Base-by-base conservation (phyloP, 2,329 filamentous ascomycete genomes). In the Plenodomus tracheiphilus region DNA sequence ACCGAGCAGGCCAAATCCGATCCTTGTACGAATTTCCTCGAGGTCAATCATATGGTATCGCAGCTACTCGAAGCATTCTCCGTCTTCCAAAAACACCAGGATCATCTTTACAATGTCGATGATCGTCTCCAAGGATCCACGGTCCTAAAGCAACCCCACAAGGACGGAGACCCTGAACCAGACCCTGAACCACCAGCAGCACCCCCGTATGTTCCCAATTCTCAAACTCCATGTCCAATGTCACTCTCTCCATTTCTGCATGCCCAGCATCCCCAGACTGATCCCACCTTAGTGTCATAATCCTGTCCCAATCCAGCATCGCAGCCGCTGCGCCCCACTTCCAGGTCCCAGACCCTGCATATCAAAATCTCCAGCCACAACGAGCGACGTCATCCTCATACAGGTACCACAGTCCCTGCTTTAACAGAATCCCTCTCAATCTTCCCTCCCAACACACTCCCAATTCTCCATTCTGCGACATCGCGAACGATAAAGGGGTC, bases 131-230 rank as follows among this genome's bases (percentile, higher is more conserved):
- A 32, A 11, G 28, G 6, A 15, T 15, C 9, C 28, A 8, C 4
- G 15, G 16, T 22, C 11, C 22, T 28, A 41, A 38, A 36, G 11
- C 32, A 28, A 9, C 4, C 9, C 16, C 21, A 22, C 17, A 19
- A 16, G n/a, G 21, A 49, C 28, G 41, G 37, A 8, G 42, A 46
- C n/a, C 54, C 52, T 13, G 48, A 54, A 2, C 56, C 62, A 48
- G 43, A 58, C 32, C 61, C 60, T 30, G 62, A 67, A 34, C 57
- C 59, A n/a, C 61, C 65, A 38, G 50, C 56, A 20, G 61, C 62
- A 56, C 64, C 62, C 49, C 62, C 64, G 62, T 67, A 56, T 48
- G 65, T 62, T 34, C 18, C 16, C n/a, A 19, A 11, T 36, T 42
- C 36, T 34, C 11, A 11, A 47, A 45, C 22, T 38, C 43, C 41